Evolutionary conservation across 2,329 filamentous ascomycete species (phyloP), one percentile per base, ranked within the genome.

Genomic region (Rasamsonia emersonii): DNA sequence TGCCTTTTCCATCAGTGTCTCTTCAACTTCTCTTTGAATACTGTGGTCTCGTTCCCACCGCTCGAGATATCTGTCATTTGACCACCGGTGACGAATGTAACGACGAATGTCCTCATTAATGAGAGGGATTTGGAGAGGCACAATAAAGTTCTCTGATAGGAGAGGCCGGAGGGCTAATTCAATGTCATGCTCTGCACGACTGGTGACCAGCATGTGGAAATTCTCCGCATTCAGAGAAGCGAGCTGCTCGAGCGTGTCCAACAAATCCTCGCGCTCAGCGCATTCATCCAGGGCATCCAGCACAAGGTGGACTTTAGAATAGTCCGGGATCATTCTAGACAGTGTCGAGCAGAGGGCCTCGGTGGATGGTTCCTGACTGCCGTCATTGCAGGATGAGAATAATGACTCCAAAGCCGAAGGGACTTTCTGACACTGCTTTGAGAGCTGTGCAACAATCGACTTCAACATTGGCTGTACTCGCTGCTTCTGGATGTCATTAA

Each of bases 401-500:
- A 59, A 13, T 6, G 6, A 6, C 15, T 26, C 11, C 24, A 26
- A 13, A 6, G 5, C 6, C n/a, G n/a, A n/a, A 6, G 6, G 11
- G 15, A 6, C 6, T 7, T 26, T 11, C 6, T 7, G 6, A 6
- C 24, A 11, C 11, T 7, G n/a, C 24, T 11, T 5, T 9, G 24
- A 26, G 3, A 64, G 41, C 32, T 66, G 62, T 10, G 23, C 36
- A 7, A 63, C 28, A 3, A 67, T 40, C 8, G 60, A 63, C 11
- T 53, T 50, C 2, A 65, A 8, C 46, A 62, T 53, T 0, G 46
- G 39, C 10, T 56, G 49, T 4, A 52, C 26, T 1, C 40, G 23
- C 34, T 61, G 58, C 30, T 64, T 66, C 17, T 49, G 28, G 1
- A 5, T 23, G 29, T 65, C 50, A 4, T 50, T 62, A 42, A 65